Conservation (phyloP, 352 stramenopile genomes). For the Globisporangium solare region DNA sequence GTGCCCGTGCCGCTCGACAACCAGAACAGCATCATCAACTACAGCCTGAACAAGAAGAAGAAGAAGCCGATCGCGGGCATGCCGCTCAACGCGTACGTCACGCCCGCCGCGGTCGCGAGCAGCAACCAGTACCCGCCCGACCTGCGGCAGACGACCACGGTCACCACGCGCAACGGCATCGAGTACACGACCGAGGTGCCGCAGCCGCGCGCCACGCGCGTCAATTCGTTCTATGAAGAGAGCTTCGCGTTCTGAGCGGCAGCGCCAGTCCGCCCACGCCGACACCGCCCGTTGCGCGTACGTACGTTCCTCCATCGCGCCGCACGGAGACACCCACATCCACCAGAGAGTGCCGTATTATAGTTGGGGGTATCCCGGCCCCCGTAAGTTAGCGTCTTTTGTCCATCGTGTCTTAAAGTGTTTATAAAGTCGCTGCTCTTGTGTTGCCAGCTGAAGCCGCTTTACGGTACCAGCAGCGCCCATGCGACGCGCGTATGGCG, state of each 20-base stretch:
- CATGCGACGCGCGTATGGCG: too few relatives aligned
- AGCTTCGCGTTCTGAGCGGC: slow-evolving; percentile 47
- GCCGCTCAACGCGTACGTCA: slow-evolving; percentile 20
- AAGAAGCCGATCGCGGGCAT: slow-evolving; percentile 44
- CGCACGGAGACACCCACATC: neutral
- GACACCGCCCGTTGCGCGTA: neutral
- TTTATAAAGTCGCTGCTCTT: too few relatives aligned
- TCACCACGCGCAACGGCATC: slow-evolving; percentile 19
- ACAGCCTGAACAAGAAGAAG: slow-evolving; percentile 58
- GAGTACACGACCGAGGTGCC: slow-evolving; percentile 18
- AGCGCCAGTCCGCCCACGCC: neutral
- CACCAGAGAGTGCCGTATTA: neutral
- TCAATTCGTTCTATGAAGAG: slow-evolving; percentile 44
- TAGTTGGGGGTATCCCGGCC: neutral
- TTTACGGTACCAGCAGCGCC: too few relatives aligned
- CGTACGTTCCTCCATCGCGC: too few relatives aligned
- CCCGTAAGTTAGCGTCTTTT: neutral
- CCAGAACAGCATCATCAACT: slow-evolving; percentile 49
- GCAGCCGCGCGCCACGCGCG: slow-evolving; percentile 9
- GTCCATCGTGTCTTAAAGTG: neutral
- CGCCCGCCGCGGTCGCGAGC: neutral
- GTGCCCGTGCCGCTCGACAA: slow-evolving; percentile 11
- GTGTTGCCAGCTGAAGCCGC: too few relatives aligned
- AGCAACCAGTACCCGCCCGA: slow-evolving; percentile 3
- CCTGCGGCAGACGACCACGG: slow-evolving; percentile 12